These are phyloP conservation scores for Astragalus membranaceus DNA, from an alignment of 306 rosid genomes.

Conservation along the genomic window DNA sequence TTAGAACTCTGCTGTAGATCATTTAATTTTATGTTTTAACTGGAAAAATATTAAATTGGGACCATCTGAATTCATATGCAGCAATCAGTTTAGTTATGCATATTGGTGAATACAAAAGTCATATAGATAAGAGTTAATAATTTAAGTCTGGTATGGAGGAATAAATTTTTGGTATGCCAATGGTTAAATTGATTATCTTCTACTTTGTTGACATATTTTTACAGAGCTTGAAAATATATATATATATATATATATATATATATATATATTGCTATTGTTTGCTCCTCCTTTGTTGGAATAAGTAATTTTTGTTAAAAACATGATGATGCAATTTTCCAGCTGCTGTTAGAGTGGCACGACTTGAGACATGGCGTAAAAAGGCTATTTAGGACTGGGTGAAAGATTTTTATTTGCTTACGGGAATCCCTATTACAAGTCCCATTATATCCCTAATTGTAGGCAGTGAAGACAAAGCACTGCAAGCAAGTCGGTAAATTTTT, in stretches of 20 bases:
- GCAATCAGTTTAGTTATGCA: no score
- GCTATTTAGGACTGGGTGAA: slow-evolving; percentile 68
- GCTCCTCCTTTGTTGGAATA: background rate
- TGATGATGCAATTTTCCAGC: slow-evolving; percentile 47
- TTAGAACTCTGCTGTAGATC: no score
- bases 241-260: no score
- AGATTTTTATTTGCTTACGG: slow-evolving; percentile 72
- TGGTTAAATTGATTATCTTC: no score
- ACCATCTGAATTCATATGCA: no score
- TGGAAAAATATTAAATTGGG: no score
- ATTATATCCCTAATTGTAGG: slow-evolving; percentile 87
- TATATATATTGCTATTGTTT: background rate
- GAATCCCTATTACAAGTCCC: slow-evolving; percentile 78
- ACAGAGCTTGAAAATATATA: background rate
- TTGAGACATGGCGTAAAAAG: slow-evolving; percentile 77
- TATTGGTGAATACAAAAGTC: no score
- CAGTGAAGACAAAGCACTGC: slow-evolving; percentile 75
- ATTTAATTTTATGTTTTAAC: no score
- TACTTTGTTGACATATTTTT: no score
- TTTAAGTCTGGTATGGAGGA: no score
- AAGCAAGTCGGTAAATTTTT: slow-evolving; percentile 70
- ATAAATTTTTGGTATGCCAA: no score
- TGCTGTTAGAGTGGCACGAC: slow-evolving; percentile 69
- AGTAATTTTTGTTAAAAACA: background rate
- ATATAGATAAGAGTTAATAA: no score